Percentiles rank a stretch among this genome's conserved stretches.
These are phyloP conservation scores for Centella asiatica DNA, from an alignment of 129 eudicot species.

Conservation along the genomic window DNA sequence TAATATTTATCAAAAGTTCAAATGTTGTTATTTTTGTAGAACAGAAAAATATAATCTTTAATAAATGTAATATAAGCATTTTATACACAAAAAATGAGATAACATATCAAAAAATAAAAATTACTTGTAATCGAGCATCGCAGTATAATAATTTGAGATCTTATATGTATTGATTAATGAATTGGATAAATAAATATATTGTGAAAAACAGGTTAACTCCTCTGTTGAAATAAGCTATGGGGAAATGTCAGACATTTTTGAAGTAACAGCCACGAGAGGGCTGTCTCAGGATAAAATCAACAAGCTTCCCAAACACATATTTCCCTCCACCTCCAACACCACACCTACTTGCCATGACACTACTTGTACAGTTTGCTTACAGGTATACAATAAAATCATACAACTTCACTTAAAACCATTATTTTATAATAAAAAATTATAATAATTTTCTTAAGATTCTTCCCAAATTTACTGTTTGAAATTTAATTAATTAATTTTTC, in stretches of 20 bases:
- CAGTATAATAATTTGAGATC: too few relatives aligned
- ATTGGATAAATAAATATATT: too few relatives aligned
- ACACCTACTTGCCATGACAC: constrained; percentile 13
- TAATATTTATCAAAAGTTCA: too few relatives aligned
- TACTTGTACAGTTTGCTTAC: constrained; percentile 51
- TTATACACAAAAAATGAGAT: too few relatives aligned
- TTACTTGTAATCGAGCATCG: too few relatives aligned
- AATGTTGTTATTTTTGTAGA: too few relatives aligned
- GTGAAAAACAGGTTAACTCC: constrained; percentile 38
- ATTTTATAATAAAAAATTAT: background rate
- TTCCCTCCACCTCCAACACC: constrained; percentile 12
- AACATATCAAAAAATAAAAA: too few relatives aligned
- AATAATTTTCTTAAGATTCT: too few relatives aligned
- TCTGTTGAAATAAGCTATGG: constrained; percentile 32
- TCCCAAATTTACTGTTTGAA: too few relatives aligned
- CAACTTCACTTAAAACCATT: background rate
- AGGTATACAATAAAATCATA: constrained; percentile 20
- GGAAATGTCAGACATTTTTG: constrained; percentile 52
- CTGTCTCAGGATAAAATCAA: constrained; percentile 39
- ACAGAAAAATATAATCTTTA: too few relatives aligned
- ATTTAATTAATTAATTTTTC: background rate
- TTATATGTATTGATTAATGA: too few relatives aligned
- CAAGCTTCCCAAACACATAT: constrained; percentile 32
- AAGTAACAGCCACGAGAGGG: constrained; percentile 37
- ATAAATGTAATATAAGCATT: too few relatives aligned